Evolutionary conservation across 345 rosid species (phyloP).

Genomic region (Pugionium dolabratum): DNA sequence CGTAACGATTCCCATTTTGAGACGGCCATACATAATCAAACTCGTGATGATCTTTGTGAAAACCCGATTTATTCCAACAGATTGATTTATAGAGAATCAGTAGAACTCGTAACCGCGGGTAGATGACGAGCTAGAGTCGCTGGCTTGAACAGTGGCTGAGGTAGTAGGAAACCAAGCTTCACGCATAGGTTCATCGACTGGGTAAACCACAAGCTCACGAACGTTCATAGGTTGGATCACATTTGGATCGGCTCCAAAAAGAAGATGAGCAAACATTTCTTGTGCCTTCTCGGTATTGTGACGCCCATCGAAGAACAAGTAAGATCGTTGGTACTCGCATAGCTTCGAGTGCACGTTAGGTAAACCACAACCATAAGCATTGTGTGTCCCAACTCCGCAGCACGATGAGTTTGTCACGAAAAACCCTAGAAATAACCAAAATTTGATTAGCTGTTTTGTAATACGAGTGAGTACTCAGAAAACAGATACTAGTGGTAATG

Average conservation of each 20-base stretch:
- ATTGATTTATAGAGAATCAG: slow-evolving; percentile 2
- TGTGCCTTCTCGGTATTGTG: slow-evolving; percentile 40
- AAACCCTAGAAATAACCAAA: no score
- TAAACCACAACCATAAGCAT: slow-evolving; percentile 33
- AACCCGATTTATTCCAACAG: neutral
- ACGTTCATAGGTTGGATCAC: slow-evolving; percentile 36
- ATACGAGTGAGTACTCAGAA: no score
- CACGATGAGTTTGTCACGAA: slow-evolving; percentile 2
- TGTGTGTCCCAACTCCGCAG: slow-evolving; percentile 29
- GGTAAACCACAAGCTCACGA: slow-evolving; percentile 34
- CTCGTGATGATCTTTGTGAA: neutral
- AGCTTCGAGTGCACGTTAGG: slow-evolving; percentile 27
- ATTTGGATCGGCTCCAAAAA: slow-evolving; percentile 36
- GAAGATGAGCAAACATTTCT: slow-evolving; percentile 35
- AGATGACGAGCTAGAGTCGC: neutral
- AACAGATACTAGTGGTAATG: no score
- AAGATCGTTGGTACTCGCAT: slow-evolving; percentile 32
- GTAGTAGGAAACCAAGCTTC: slow-evolving; percentile 26
- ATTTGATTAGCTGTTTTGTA: no score
- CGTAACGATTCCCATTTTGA: neutral
- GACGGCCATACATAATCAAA: no score
- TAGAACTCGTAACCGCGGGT: slow-evolving; percentile 29
- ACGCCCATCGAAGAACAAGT: slow-evolving; percentile 35
- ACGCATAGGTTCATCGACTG: slow-evolving; percentile 33
- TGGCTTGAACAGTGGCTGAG: slow-evolving; percentile 17